Evolutionary conservation across 805 yeast genomes (phyloP).

Genomic region (Cyberlindnera misumaiensis): DNA sequence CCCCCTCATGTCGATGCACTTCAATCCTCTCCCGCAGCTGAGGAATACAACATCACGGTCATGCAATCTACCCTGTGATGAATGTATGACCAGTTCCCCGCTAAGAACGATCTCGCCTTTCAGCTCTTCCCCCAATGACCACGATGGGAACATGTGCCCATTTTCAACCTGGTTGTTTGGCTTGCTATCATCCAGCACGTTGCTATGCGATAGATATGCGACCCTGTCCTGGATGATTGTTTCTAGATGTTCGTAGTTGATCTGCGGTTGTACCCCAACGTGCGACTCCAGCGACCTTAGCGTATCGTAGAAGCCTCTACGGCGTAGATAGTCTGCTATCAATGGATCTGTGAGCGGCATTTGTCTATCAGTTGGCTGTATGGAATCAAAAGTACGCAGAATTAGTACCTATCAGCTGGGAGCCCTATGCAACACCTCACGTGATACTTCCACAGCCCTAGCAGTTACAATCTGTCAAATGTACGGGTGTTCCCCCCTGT

Average conservation of each 20-base stretch:
- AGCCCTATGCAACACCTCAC: too few relatives aligned
- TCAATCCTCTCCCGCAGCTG: constrained; percentile 4
- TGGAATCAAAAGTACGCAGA: too few relatives aligned
- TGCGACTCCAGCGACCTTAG: constrained; percentile 37
- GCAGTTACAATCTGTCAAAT: too few relatives aligned
- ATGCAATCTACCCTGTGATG: constrained; percentile 17
- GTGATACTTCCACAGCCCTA: too few relatives aligned
- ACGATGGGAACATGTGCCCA: background rate
- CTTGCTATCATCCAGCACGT: background rate
- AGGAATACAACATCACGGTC: constrained; percentile 7
- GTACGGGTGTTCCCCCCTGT: too few relatives aligned
- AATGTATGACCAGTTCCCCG: constrained; percentile 17
- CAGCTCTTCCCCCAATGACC: background rate
- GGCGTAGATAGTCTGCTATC: constrained; percentile 53
- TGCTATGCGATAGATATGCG: constrained; percentile 21
- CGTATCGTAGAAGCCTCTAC: constrained; percentile 41
- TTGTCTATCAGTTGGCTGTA: too few relatives aligned
- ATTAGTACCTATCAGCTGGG: too few relatives aligned
- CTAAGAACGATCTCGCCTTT: background rate
- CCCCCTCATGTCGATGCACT: constrained; percentile 8
- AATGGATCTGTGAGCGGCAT: constrained; percentile 25
- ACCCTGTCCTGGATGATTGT: constrained; percentile 34
- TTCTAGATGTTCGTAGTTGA: constrained; percentile 29
- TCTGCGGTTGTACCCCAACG: constrained; percentile 1
- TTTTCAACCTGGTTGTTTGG: constrained; percentile 1